Evolutionary conservation across 1,284 basidiomycete species (phyloP).

Genomic region (Trichosporon sp.): DNA sequence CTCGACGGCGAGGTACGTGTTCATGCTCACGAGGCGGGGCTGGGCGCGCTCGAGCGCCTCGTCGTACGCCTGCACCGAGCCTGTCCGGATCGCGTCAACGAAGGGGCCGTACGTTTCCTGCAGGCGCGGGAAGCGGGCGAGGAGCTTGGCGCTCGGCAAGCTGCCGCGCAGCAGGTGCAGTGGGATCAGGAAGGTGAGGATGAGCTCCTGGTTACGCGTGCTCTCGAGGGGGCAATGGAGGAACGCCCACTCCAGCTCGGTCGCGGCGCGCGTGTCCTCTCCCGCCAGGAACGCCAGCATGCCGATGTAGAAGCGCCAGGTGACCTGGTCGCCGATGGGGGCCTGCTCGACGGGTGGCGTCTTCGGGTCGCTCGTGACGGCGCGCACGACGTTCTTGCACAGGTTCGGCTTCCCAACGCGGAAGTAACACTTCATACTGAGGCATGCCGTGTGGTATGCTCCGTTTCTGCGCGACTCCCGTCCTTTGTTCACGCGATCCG

Average conservation of each 20-base stretch:
- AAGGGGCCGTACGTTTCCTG: constrained; percentile 77
- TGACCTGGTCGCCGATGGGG: constrained; percentile 85
- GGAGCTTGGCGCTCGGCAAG: constrained; percentile 70
- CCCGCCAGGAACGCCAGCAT: constrained; percentile 92
- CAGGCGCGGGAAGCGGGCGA: constrained; percentile 72
- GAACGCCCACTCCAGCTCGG: constrained; percentile 79
- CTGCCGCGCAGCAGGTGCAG: constrained; percentile 82
- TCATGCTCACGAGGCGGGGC: constrained; percentile 77
- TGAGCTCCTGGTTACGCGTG: constrained; percentile 80
- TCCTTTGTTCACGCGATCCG: constrained; percentile 73
- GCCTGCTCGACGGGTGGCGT: constrained; percentile 75
- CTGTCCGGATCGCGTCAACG: constrained; percentile 71
- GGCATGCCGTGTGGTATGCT: constrained; percentile 88
- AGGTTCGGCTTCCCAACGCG: constrained; percentile 88
- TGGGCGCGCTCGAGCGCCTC: constrained; percentile 66
- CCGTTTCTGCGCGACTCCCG: constrained; percentile 87
- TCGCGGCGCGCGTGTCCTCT: constrained; percentile 81
- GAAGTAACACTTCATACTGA: constrained; percentile 94
- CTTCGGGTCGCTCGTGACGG: constrained; percentile 80
- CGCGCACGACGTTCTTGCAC: constrained; percentile 87
- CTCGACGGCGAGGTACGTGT: constrained; percentile 83
- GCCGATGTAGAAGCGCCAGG: constrained; percentile 89
- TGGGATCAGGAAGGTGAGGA: constrained; percentile 86
- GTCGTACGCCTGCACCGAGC: constrained; percentile 82
- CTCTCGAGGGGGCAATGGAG: constrained; percentile 72